Base-by-base conservation (phyloP, 2,329 filamentous ascomycete species). In the Pochonia chlamydosporia region DNA sequence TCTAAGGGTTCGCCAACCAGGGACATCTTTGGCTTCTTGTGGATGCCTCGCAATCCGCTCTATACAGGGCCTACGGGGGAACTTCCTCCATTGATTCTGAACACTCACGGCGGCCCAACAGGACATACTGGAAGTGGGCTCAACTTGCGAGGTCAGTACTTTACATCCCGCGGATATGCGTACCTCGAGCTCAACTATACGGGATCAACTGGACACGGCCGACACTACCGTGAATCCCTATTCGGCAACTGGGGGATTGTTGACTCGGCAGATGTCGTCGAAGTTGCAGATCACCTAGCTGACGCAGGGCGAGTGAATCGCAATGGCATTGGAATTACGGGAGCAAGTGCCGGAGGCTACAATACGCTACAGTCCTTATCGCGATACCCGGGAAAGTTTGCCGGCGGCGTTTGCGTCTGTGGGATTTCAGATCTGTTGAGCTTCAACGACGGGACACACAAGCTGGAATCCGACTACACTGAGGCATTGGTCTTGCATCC, bases 391-490 rank as follows among this genome's bases (percentile, higher is more conserved):
- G 59, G 62, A 1, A 60, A 67, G 1, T 80, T 76, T 52, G 70
- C 74, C 0, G 73, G 66, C 0, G 77, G 75, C 0, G 67, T 76
- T 3, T 73, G 70, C 44, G 64, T 70, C 2, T 77, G 70, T 23
- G 76, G 77, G 3, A 70, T 81, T 25, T 72, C 72, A 33, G 74
- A 78, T 21, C 56, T 79, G n/a, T 64, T 65, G 35, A 62, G 63
- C 1, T 62, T 80, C 1, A 65, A 64, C 14, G 64, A 62, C 2
- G 68, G 70, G 18, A 79, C 75, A 0, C 77, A 81, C 56, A 80
- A 80, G 59, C 70, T 79, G n/a, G 78, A 81, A 56, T 71, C 65
- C 1, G 69, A 72, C 43, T 79, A 80, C 54, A 62, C 72, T n/a
- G 65, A 69, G 9, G 62, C 67, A 1, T 60, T 80, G 1, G 51